Conservation (phyloP, 164 flowering plant genomes). For the Vitis rotundifolia region DNA sequence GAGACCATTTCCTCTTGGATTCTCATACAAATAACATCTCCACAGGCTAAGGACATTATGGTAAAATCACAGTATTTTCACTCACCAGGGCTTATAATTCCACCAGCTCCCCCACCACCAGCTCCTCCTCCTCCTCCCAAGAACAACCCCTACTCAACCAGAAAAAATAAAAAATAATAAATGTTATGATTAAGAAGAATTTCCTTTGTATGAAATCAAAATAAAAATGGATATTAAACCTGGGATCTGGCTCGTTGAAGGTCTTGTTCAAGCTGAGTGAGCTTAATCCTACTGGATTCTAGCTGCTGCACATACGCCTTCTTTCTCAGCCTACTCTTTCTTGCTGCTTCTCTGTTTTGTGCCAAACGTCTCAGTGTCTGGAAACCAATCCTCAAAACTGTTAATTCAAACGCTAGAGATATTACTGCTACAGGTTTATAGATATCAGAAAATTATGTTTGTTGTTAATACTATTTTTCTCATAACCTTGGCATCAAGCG, state of each 20-base stretch:
- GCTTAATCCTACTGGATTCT: constrained; percentile 88
- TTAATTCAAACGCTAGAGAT: background rate
- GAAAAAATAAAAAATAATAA: background rate
- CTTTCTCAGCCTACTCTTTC: constrained; percentile 88
- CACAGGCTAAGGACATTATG: background rate
- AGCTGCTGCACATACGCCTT: constrained; percentile 99
- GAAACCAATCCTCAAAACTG: constrained; percentile 5
- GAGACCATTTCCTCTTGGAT: too few species aligned
- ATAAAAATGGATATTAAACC: constrained; percentile 38
- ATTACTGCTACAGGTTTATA: background rate
- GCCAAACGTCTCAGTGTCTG: constrained; percentile 96
- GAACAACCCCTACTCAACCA: constrained; percentile 54
- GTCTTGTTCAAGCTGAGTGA: constrained; percentile 87
- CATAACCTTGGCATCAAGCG: constrained; percentile 81
- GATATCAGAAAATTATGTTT: background rate
- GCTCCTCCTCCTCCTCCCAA: constrained; percentile 59
- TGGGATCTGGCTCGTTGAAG: constrained; percentile 90
- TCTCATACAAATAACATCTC: background rate
- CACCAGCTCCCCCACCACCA: constrained; percentile 46
- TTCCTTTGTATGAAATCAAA: background rate
- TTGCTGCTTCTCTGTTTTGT: constrained; percentile 98
- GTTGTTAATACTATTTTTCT: background rate
- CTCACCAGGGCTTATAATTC: constrained; percentile 74
- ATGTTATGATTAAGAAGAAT: background rate
- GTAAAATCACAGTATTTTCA: background rate